Evolutionary conservation across 768 basidiomycete genomes (phyloP).

Genomic region (Rhizopogon vulgaris): DNA sequence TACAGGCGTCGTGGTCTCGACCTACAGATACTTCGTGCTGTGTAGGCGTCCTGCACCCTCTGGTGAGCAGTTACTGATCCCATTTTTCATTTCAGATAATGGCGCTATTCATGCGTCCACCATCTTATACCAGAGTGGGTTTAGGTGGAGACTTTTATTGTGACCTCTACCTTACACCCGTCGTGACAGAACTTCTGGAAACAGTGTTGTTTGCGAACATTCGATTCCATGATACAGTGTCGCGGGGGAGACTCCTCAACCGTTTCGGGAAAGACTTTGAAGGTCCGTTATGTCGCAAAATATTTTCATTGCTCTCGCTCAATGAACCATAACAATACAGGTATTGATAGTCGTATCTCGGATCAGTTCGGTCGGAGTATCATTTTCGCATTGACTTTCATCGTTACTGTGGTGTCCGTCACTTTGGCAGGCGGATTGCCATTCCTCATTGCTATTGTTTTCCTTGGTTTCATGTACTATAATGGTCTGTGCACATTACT

Average conservation of each 20-base stretch:
- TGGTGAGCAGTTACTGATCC: constrained; percentile 3
- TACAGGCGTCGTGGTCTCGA: constrained; percentile 45
- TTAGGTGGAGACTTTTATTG: background rate
- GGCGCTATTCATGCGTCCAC: constrained; percentile 82
- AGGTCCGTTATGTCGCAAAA: constrained; percentile 25
- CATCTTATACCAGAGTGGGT: constrained; percentile 65
- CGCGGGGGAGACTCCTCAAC: constrained; percentile 77
- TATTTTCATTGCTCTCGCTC: background rate
- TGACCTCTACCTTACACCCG: background rate
- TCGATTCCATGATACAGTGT: constrained; percentile 90
- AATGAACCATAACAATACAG: constrained; percentile 30
- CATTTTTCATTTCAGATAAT: constrained; percentile 34
- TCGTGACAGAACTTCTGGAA: constrained; percentile 52
- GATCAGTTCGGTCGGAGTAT: constrained; percentile 83
- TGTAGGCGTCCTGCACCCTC: constrained; percentile 37
- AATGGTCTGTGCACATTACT: constrained; percentile 42
- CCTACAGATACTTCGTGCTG: constrained; percentile 59
- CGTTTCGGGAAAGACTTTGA: constrained; percentile 91
- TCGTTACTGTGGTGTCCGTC: constrained; percentile 68
- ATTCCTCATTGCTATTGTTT: constrained; percentile 56
- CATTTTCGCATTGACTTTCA: constrained; percentile 59
- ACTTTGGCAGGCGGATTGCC: constrained; percentile 73
- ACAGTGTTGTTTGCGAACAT: constrained; percentile 82
- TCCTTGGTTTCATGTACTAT: constrained; percentile 62
- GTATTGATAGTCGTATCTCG: constrained; percentile 75